Evolutionary conservation across 2,329 filamentous ascomycete species (phyloP).

Genomic region (Sporothrix mexicana): DNA sequence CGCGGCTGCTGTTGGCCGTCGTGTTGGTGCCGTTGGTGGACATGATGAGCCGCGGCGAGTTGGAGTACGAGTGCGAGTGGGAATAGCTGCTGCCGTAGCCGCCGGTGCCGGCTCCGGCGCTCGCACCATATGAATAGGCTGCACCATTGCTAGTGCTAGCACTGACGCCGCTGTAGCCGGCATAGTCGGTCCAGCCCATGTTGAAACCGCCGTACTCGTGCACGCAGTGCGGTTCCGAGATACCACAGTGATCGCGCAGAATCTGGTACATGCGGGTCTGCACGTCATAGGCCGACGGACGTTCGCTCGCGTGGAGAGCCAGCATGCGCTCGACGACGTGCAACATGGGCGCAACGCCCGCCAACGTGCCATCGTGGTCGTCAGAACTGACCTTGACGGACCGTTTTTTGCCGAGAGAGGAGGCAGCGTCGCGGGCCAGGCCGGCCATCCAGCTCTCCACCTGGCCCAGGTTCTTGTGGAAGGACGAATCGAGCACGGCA

Average conservation of each 20-base stretch:
- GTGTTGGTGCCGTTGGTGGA: constrained; percentile 14
- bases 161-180: constrained; percentile 6
- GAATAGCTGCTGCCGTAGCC: constrained; percentile 13
- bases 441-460: constrained; percentile 70
- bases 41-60: background rate
- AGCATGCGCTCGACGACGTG: constrained; percentile 62
- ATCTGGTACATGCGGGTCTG: constrained; percentile 60
- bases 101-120: background rate
- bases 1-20: constrained; percentile 8
- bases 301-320: constrained; percentile 55
- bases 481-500: constrained; percentile 70
- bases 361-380: constrained; percentile 51
- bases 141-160: background rate
- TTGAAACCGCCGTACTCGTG: constrained; percentile 50
- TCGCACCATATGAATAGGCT: constrained; percentile 28
- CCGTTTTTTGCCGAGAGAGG: constrained; percentile 33
- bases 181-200: constrained; percentile 26
- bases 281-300: constrained; percentile 60
- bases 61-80: constrained; percentile 1
- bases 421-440: constrained; percentile 63
- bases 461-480: constrained; percentile 72
- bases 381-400: constrained; percentile 44
- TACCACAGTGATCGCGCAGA: constrained; percentile 55
- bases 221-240: constrained; percentile 60
- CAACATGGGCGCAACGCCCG: constrained; percentile 59